Percentiles rank a stretch among this genome's conserved stretches.
Evolutionary conservation across 2,329 filamentous ascomycete genomes (phyloP).

Genomic region (Periconia macrospinosa): DNA sequence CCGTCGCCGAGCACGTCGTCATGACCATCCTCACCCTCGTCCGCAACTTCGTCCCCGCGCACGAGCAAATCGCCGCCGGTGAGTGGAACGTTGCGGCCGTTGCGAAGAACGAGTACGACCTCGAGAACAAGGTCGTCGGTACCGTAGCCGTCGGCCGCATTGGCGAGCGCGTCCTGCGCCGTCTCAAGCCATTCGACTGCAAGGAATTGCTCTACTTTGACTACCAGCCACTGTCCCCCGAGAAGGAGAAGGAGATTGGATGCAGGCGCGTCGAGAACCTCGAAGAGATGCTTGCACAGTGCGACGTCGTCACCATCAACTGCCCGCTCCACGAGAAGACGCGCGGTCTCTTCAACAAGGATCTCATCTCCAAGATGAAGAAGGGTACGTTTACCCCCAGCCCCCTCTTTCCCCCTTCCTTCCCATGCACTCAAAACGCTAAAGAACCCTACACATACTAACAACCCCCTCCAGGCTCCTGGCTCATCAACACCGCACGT

Average conservation of each 20-base stretch:
- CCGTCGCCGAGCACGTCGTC: conserved; percentile 96
- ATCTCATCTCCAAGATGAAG: conserved; percentile 99
- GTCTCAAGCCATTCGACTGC: conserved; percentile 97
- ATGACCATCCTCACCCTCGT: conserved; percentile 97
- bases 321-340: conserved; percentile 99
- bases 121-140: conserved; percentile 96
- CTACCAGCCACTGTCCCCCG: conserved; percentile 88
- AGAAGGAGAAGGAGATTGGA: conserved; percentile 94
- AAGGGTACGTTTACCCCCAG: conserved; percentile 62
- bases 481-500: conserved; percentile 98
- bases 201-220: conserved; percentile 99
- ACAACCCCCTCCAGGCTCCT: conserved; percentile 63
- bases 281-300: conserved; percentile 92
- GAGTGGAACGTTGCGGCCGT: conserved; percentile 96
- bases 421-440: neutral
- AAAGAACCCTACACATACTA: too few relatives aligned
- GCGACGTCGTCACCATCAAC: conserved; percentile 99
- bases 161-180: conserved; percentile 93
- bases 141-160: conserved; percentile 98
- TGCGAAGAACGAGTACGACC: conserved; percentile 97
- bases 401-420: neutral
- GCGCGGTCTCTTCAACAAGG: conserved; percentile 95
- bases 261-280: conserved; percentile 84
- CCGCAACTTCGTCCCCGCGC: conserved; percentile 97
- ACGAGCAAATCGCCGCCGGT: conserved; percentile 86